Conservation (phyloP, 2,329 filamentous ascomycete genomes). For the Raffaelea albimanens region DNA sequence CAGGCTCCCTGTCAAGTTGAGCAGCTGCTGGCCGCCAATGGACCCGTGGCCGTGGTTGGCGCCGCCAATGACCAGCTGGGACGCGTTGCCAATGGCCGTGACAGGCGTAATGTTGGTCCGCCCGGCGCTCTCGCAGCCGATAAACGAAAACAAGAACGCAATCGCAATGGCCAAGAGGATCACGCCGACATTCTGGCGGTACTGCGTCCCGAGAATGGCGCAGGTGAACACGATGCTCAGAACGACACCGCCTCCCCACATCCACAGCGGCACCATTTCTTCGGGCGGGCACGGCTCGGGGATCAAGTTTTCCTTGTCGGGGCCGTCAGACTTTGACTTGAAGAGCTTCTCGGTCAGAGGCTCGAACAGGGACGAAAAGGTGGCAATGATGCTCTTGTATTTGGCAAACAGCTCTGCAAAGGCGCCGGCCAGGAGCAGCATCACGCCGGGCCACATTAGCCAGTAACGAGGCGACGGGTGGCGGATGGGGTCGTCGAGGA, state of each 20-base stretch:
- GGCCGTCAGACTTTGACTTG: constrained; percentile 1
- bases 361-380: constrained; percentile 1
- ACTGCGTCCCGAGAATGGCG: constrained; percentile 40
- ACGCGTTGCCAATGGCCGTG: constrained; percentile 40
- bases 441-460: constrained; percentile 34
- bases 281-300: constrained; percentile 30
- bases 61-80: constrained; percentile 40
- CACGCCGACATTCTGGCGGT: constrained; percentile 47
- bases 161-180: constrained; percentile 48
- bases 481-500: neutral
- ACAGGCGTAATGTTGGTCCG: constrained; percentile 38
- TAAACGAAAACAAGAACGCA: constrained; percentile 36
- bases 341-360: neutral
- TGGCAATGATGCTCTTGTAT: constrained; percentile 18
- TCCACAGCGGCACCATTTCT: constrained; percentile 42
- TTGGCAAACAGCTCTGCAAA: constrained; percentile 31
- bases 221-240: constrained; percentile 42
- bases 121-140: constrained; percentile 26
- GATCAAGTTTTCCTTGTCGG: constrained; percentile 22
- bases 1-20: constrained; percentile 38
- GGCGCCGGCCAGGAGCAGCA: constrained; percentile 32
- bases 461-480: constrained; percentile 29
- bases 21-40: constrained; percentile 25
- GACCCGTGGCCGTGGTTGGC: constrained; percentile 34
- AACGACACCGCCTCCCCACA: constrained; percentile 38